Evolutionary conservation across 2,329 filamentous ascomycete genomes (phyloP).

Genomic region (Fusarium concolor): DNA sequence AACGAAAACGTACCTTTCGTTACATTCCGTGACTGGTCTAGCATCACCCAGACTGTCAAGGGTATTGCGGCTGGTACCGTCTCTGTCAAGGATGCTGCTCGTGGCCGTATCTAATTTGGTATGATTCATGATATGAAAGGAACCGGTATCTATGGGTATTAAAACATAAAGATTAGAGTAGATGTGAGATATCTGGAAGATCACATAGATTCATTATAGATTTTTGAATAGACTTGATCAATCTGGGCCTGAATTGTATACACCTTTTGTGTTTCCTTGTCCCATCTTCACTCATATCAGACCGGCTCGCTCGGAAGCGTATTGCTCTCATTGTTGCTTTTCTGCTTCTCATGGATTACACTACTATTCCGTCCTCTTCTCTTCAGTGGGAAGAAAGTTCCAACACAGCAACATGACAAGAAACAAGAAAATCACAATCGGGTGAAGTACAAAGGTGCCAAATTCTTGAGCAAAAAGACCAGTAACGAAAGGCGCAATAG

Average conservation of each 20-base stretch:
- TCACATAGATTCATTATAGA: slow-evolving; percentile 33
- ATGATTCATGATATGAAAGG: slow-evolving; percentile 3
- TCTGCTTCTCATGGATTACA: not conserved
- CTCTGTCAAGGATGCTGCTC: slow-evolving; percentile 76
- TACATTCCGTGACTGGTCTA: slow-evolving; percentile 85
- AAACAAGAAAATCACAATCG: slow-evolving; percentile 75
- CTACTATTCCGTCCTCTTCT: slow-evolving; percentile 66
- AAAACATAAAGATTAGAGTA: slow-evolving; percentile 31
- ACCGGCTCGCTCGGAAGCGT: too few relatives aligned
- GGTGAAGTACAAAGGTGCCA: slow-evolving; percentile 73
- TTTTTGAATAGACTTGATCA: slow-evolving; percentile 18
- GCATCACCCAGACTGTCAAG: slow-evolving; percentile 80
- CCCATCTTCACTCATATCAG: too few relatives aligned
- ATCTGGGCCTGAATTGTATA: not conserved
- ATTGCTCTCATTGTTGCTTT: too few relatives aligned
- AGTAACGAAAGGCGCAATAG: slow-evolving; percentile 73
- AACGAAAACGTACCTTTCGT: slow-evolving; percentile 87
- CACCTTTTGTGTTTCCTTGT: too few relatives aligned
- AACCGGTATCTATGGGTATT: slow-evolving; percentile 4
- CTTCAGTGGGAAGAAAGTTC: slow-evolving; percentile 66
- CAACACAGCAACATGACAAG: slow-evolving; percentile 73
- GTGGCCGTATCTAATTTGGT: slow-evolving; percentile 53
- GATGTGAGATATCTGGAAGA: slow-evolving; percentile 16
- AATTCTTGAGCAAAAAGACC: slow-evolving; percentile 71
- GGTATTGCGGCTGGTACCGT: slow-evolving; percentile 80